Percentiles rank a stretch among this genome's conserved stretches.
These are phyloP conservation scores for Colletotrichum sp. DNA, from an alignment of 2,329 filamentous ascomycete genomes.

Conservation along the genomic window DNA sequence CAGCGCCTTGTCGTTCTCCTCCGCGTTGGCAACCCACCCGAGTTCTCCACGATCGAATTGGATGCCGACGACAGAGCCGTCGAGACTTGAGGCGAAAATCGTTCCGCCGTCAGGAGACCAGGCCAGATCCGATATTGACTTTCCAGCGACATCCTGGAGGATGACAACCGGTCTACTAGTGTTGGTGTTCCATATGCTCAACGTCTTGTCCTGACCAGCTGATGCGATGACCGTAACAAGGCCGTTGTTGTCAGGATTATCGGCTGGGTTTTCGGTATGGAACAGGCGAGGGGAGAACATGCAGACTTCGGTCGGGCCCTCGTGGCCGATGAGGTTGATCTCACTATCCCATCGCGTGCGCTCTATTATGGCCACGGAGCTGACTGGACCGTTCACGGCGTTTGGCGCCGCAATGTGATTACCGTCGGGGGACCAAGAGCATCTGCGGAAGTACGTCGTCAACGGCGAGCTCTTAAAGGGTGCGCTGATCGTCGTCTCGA, in stretches of 20 bases:
- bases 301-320: conserved; percentile 96
- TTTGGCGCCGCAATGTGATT: conserved; percentile 97
- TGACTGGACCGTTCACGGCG: conserved; percentile 95
- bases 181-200: conserved; percentile 98
- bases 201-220: conserved; percentile 93
- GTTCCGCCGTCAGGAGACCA: conserved; percentile 94
- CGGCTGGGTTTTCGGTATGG: conserved; percentile 69
- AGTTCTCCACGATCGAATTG: conserved; percentile 88
- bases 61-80: conserved; percentile 84
- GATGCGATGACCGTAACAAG: conserved; percentile 94
- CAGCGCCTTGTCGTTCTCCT: conserved; percentile 91
- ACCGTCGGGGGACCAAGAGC: conserved; percentile 97
- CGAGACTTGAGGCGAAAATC: conserved; percentile 84
- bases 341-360: conserved; percentile 93
- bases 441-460: conserved; percentile 95
- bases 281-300: conserved; percentile 95
- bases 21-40: conserved; percentile 82
- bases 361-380: conserved; percentile 94
- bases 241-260: conserved; percentile 52
- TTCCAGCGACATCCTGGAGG: conserved; percentile 84
- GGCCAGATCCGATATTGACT: conserved; percentile 91
- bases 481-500: conserved; percentile 87
- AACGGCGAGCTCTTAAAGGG: conserved; percentile 92
- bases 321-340: conserved; percentile 96
- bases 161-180: conserved; percentile 91